Evolutionary conservation across 345 rosid species (phyloP), one percentile per base, ranked within the genome.

Genomic region (Nasturtium officinale): DNA sequence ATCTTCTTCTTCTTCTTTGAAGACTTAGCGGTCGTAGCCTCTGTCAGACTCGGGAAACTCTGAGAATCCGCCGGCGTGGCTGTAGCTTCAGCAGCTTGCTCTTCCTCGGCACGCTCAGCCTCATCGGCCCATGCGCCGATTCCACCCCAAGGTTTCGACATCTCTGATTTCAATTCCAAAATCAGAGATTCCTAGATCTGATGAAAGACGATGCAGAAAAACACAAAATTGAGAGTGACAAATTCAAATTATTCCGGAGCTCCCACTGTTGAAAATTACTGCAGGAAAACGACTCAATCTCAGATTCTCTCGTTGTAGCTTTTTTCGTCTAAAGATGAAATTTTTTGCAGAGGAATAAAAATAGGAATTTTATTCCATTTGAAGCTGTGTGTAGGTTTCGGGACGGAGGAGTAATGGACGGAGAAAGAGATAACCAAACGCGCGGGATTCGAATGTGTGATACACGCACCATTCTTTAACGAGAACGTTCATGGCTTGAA

Each of bases 61-160:
- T 81, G 85, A 0, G 87, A 59, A 74, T 67, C 91, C 23, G 80
- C 78, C 2, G 74, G 9, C 0, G 76, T 46, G 4, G 47, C 67
- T 28, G 71, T 65, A 30, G 74, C 84, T 9, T 80, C 80, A 0
- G 79, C 78, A 29, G 67, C 85, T 69, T 83, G 89, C 30, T 84
- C 96, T 28, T 80, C 91, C 26, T 89, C 95, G 16, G 86, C 96
- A 13, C 77, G 85, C 83, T 95, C 99, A 18, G 91, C 87, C 72
- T 95, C 99, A 70, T 88, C 96, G 66, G 99, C 99, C 99, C 99
- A 92, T 18, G 86, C 82, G 78, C 97, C 96, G 85, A 89, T 82
- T 67, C 65, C 80, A 59, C 97, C 87, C 97, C 96, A 87, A 6
- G 90, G 66, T 68, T 84, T 86, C 46, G 89, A 81, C 98, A 87